phyloP scores from a whole-genome alignment of 2,329 filamentous ascomycete genomes.

The Chaetomium globosum region DNA sequence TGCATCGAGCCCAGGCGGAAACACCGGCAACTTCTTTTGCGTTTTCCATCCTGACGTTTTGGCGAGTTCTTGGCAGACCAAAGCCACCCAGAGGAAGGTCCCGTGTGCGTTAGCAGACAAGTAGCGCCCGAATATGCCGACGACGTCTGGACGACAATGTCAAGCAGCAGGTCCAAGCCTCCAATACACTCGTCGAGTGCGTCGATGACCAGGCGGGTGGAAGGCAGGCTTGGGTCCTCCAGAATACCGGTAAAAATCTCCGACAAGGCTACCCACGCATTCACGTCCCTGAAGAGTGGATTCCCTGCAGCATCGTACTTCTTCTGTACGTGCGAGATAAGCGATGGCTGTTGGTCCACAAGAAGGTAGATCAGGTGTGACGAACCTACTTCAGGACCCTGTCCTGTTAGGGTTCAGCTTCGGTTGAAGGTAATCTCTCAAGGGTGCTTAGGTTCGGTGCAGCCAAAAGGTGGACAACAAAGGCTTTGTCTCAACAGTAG shows the following conservation, averaged over 20 bases:
- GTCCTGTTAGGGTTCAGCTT: no score
- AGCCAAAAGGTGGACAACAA: no score
- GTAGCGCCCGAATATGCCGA: neutral
- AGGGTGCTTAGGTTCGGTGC: no score
- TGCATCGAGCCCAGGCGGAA: constrained; percentile 28
- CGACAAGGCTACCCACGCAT: no score
- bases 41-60: constrained; percentile 28
- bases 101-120: constrained; percentile 39
- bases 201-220: constrained; percentile 48
- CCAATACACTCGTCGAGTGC: constrained; percentile 51
- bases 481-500: no score
- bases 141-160: neutral
- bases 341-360: constrained; percentile 37
- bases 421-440: no score
- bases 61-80: constrained; percentile 44
- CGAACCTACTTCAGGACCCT: no score
- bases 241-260: no score
- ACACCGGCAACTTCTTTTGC: constrained; percentile 12
- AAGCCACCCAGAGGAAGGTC: constrained; percentile 51
- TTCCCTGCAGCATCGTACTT: constrained; percentile 10
- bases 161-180: neutral
- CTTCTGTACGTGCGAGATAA: constrained; percentile 43
- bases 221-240: no score
- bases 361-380: constrained; percentile 40
- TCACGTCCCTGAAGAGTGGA: constrained; percentile 1